These are phyloP conservation scores for Xylariales sp. DNA, from an alignment of 2,329 filamentous ascomycete species.

Conservation along the genomic window DNA sequence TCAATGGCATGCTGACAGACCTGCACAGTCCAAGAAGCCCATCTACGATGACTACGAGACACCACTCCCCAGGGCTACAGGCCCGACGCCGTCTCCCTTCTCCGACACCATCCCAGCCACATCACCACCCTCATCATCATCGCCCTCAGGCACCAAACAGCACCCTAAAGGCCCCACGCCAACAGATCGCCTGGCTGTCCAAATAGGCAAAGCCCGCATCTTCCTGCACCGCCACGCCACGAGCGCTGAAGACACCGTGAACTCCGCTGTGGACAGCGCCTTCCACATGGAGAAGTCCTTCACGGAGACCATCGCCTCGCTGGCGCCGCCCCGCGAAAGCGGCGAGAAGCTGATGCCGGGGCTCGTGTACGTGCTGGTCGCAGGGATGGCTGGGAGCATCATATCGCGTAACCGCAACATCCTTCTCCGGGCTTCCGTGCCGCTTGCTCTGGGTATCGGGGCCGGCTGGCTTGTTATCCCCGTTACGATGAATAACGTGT, in stretches of 20 bases:
- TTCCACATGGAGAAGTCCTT: constrained; percentile 86
- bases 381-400: constrained; percentile 92
- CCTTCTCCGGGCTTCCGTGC: constrained; percentile 70
- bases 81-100: constrained; percentile 27
- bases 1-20: constrained; percentile 1
- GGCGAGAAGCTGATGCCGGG: constrained; percentile 89
- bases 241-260: constrained; percentile 74
- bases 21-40: constrained; percentile 53
- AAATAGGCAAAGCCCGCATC: constrained; percentile 76
- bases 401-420: constrained; percentile 83
- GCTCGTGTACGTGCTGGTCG: constrained; percentile 85
- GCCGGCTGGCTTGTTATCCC: constrained; percentile 83
- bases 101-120: constrained; percentile 26
- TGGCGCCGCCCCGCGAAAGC: constrained; percentile 79
- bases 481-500: constrained; percentile 84
- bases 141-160: constrained; percentile 14
- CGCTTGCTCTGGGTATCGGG: constrained; percentile 73
- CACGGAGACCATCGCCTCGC: constrained; percentile 80
- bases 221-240: constrained; percentile 74
- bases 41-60: constrained; percentile 73
- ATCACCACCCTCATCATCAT: constrained; percentile 16
- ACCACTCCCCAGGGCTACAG: constrained; percentile 25
- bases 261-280: constrained; percentile 72
- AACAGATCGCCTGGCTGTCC: constrained; percentile 80
- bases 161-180: constrained; percentile 60